phyloP scores from a whole-genome alignment of 495 filamentous ascomycete genomes.

The Tuber magnatum region DNA sequence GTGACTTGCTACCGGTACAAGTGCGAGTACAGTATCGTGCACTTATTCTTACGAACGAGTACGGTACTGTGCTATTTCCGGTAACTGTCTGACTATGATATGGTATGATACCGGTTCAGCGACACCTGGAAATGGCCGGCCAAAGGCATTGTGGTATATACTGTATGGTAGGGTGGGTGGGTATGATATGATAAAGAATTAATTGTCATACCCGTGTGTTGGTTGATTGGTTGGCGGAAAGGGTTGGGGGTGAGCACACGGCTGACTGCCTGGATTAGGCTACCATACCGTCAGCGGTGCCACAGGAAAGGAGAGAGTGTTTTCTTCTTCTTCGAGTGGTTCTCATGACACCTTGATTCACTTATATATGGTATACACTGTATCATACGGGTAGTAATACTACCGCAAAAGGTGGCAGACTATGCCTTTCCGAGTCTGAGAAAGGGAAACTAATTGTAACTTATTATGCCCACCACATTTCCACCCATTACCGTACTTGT shows the following conservation, averaged over 20 bases:
- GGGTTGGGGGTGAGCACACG: background rate
- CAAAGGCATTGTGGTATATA: too few relatives aligned
- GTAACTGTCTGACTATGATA: too few relatives aligned
- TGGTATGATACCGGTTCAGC: too few relatives aligned
- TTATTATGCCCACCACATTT: background rate
- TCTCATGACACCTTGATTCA: conserved; percentile 1
- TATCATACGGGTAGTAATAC: background rate
- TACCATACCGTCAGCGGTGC: background rate
- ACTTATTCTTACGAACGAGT: too few relatives aligned
- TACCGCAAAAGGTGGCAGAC: background rate
- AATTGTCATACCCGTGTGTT: background rate
- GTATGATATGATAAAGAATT: too few relatives aligned
- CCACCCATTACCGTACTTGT: background rate
- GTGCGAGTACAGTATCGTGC: too few relatives aligned
- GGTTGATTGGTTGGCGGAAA: background rate
- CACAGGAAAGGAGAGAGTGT: background rate
- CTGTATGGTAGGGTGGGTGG: too few relatives aligned
- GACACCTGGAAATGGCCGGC: too few relatives aligned
- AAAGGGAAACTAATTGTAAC: too few relatives aligned
- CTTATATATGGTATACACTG: background rate
- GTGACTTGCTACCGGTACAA: too few relatives aligned
- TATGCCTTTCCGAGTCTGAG: background rate
- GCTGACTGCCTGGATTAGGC: background rate
- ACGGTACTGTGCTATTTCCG: too few relatives aligned
- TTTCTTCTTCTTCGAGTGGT: background rate